These are phyloP conservation scores for Erysiphe pulchra DNA, from an alignment of 2,329 filamentous ascomycete genomes.

Conservation along the genomic window DNA sequence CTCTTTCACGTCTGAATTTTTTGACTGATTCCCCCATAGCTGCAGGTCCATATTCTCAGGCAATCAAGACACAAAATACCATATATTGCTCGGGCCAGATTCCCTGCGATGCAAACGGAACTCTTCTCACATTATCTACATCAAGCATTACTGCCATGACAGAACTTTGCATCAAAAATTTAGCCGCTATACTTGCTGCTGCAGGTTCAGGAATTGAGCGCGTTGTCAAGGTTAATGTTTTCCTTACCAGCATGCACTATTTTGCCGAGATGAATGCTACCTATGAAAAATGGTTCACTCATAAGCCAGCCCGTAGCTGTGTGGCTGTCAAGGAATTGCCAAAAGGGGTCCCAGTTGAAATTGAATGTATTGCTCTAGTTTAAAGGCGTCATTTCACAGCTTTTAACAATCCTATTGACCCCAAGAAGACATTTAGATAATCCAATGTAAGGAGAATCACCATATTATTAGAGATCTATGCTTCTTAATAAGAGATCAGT, in stretches of 20 bases:
- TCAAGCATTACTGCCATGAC: conserved; percentile 41
- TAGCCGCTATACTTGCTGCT: conserved; percentile 33
- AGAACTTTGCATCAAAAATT: conserved; percentile 45
- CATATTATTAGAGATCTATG: no score
- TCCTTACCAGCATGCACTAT: conserved; percentile 40
- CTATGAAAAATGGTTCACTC: conserved; percentile 31
- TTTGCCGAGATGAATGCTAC: conserved; percentile 32
- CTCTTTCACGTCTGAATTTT: neutral
- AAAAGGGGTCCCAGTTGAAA: conserved; percentile 72
- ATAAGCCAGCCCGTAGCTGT: conserved; percentile 76
- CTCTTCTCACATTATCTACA: conserved; percentile 18
- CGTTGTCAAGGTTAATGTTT: conserved; percentile 83
- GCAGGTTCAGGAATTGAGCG: conserved; percentile 33
- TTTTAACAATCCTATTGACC: no score
- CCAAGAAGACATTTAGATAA: no score
- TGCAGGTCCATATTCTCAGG: conserved; percentile 22
- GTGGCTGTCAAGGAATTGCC: conserved; percentile 78
- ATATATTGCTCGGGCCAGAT: conserved; percentile 39
- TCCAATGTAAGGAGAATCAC: no score
- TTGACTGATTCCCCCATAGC: conserved; percentile 3
- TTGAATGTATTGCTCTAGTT: conserved; percentile 63
- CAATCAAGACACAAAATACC: conserved; percentile 35
- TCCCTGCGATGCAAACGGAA: conserved; percentile 10
- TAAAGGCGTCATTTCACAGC: conserved; percentile 11
- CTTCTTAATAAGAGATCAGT: no score